Evolutionary conservation across 164 flowering plant species (phyloP), one percentile per base, ranked within the genome.

Genomic region (Vitis riparia): DNA sequence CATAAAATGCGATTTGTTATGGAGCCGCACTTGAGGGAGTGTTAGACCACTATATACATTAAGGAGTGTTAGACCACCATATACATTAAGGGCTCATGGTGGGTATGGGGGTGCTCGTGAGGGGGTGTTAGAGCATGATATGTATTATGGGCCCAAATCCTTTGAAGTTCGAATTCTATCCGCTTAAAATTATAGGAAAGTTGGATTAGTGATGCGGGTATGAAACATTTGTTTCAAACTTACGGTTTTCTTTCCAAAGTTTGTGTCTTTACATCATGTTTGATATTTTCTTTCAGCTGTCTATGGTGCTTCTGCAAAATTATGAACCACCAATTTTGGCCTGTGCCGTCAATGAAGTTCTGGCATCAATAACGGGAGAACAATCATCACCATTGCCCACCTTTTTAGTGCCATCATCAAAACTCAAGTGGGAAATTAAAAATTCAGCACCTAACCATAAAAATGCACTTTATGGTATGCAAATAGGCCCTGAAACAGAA

Each of bases 301-400:
- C 97, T 14, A 55, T 91, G 17, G 50, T 91, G 74, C 83, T 87
- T 51, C 51, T 90, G 78, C 80, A 86, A 63, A 71, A 72, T 64
- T 85, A 84, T 71, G 86, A 82, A 77, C 85, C 89, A 14, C 97
- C 97, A 55, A 27, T 79, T 71, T 74, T 86, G 73, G 87, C 80
- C 2, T 89, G 91, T 80, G 92, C 88, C 11, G 44, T 92, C 27
- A 79, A 75, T 82, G 90, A 86, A 77, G 83, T 88, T 49, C 68
- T 92, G 65, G 64, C 73, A 66, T 72, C 80, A 49, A 71, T 90
- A 59, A 73, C 60, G 17, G 80, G 71, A 52, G 90, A 81, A 55
- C 66, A 72, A 14, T 56, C 82, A 49, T 82, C 88, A 30, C 69
- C 14, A 37, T 23, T 63, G 62, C 89, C 89, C 16, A 78, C 87